phyloP scores from a whole-genome alignment of 768 basidiomycete genomes.

The Psilocybe sp. region DNA sequence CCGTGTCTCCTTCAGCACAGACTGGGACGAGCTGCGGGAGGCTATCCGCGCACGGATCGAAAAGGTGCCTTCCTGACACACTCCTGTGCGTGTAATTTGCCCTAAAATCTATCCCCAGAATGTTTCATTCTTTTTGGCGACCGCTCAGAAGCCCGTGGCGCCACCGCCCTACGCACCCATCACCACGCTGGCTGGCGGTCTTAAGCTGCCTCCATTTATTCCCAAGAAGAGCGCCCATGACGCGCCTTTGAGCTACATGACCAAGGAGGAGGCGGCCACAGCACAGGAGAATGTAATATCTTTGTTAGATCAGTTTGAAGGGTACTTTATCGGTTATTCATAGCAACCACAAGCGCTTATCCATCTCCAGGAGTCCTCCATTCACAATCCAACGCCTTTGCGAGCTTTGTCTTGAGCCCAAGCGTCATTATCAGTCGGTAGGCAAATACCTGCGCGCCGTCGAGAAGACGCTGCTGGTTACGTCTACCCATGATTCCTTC shows the following conservation, averaged over 20 bases:
- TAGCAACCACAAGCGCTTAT: neutral
- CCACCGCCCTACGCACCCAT: conserved; percentile 41
- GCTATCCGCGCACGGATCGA: conserved; percentile 71
- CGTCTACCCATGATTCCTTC: conserved; percentile 75
- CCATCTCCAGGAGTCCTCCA: conserved; percentile 48
- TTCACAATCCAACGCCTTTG: conserved; percentile 91
- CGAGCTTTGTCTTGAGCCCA: conserved; percentile 72
- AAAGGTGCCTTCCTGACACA: conserved; percentile 42
- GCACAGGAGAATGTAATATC: conserved; percentile 55
- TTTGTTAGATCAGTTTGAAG: conserved; percentile 73
- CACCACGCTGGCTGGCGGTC: conserved; percentile 50
- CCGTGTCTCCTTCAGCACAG: conserved; percentile 39
- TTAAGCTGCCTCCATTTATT: conserved; percentile 73
- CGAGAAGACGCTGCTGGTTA: conserved; percentile 79
- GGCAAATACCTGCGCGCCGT: conserved; percentile 90
- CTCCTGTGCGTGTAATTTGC: conserved; percentile 9
- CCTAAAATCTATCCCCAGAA: conserved; percentile 36
- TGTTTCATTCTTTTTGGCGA: conserved; percentile 43
- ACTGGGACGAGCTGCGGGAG: conserved; percentile 69
- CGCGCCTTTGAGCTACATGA: conserved; percentile 57
- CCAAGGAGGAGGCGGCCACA: conserved; percentile 55
- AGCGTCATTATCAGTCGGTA: conserved; percentile 67
- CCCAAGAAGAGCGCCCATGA: conserved; percentile 52
- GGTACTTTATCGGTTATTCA: conserved; percentile 39
- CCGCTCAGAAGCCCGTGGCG: conserved; percentile 31